Evolutionary conservation across 768 basidiomycete species (phyloP).

Genomic region (Boletales sp.): DNA sequence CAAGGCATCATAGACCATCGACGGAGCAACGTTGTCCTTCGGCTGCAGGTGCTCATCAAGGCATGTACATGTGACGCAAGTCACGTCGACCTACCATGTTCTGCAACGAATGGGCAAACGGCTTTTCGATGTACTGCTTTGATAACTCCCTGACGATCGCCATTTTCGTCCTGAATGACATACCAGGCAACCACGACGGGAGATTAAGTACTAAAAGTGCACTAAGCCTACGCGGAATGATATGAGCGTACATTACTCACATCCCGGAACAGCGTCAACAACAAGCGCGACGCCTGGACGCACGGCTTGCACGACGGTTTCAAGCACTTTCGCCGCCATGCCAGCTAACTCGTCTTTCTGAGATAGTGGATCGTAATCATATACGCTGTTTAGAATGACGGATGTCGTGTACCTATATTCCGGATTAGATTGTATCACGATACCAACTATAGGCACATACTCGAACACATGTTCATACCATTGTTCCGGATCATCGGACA

Average conservation of each 20-base stretch:
- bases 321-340: not conserved
- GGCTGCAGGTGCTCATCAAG: not conserved
- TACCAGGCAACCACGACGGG: conserved; percentile 12
- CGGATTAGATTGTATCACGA: not conserved
- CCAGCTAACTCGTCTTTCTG: conserved; percentile 4
- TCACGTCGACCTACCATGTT: not conserved
- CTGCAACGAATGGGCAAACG: conserved; percentile 6
- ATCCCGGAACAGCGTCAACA: not conserved
- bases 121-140: not conserved
- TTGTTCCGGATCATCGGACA: conserved; percentile 30
- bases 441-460: conserved; percentile 6
- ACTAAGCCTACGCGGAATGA: no score
- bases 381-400: conserved; percentile 2
- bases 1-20: conserved; percentile 11
- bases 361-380: conserved; percentile 10
- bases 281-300: conserved; percentile 7
- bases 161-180: conserved; percentile 4
- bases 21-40: not conserved
- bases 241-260: not conserved
- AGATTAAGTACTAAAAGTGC: conserved; percentile 6
- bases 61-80: not conserved
- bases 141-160: not conserved
- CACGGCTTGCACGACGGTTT: not conserved
- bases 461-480: conserved; percentile 30
- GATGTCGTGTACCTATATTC: conserved; percentile 5